Evolutionary conservation across 1,139 yeast species (phyloP).

Genomic region (Kazachstania sp.): DNA sequence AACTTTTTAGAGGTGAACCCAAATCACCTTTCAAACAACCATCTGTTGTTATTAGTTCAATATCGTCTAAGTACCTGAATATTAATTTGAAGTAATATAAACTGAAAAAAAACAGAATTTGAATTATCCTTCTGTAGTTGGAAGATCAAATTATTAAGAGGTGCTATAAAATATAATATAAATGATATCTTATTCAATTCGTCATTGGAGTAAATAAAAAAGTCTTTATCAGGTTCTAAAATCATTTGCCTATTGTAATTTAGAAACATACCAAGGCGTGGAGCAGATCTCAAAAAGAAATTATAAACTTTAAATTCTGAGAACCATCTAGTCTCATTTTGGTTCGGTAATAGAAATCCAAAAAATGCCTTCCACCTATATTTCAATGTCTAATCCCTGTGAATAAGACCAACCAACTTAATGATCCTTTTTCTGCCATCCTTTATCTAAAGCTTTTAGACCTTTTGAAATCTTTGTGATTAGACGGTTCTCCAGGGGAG

Average conservation of each 20-base stretch:
- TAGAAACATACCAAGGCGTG: not conserved
- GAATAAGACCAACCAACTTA: not conserved
- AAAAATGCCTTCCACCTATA: not conserved
- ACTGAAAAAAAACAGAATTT: not conserved
- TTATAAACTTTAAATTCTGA: not conserved
- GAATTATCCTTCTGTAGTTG: not conserved
- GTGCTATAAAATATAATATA: not conserved
- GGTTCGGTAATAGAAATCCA: not conserved
- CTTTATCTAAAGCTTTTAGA: not conserved
- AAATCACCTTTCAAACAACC: not conserved
- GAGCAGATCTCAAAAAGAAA: not conserved
- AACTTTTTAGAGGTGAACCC: not conserved
- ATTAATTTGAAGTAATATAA: not conserved
- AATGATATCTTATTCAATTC: not conserved
- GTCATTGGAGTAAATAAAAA: not conserved
- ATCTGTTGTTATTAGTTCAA: not conserved
- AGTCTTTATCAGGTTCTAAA: not conserved
- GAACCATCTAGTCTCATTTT: not conserved
- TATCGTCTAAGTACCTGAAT: not conserved
- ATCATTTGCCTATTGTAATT: not conserved
- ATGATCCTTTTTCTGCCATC: not conserved
- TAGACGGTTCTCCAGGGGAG: not conserved
- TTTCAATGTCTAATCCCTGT: not conserved
- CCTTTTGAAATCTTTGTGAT: not conserved
- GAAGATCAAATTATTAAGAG: not conserved